Base-by-base conservation (phyloP, 2,329 filamentous ascomycete genomes). In the Nemania sp. region DNA sequence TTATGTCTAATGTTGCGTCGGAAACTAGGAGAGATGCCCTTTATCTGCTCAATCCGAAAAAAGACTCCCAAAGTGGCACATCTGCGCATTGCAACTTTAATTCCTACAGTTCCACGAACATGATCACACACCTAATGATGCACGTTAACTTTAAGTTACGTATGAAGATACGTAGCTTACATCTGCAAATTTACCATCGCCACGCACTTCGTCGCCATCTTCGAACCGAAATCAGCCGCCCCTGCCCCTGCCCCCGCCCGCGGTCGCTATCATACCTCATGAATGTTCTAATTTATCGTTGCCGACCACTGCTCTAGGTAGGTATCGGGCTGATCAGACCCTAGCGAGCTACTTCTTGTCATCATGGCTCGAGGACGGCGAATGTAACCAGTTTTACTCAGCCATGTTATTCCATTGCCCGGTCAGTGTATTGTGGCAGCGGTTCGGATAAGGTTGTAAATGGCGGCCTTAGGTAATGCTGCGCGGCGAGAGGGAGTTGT, bases 341-440 rank as follows among this genome's bases (percentile, higher is more conserved):
- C 24, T 52, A 20, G 18, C 49, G 49, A 52, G 24, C 49, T 52
- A 52, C 11, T 52, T 27, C 24, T 52, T 52, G 49, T 52, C 49
- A 52, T 52, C 49, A 52, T 52, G 49, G 49, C 49, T 52, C 49
- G 49, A 52, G 49, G 26, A 52, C 49, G 24, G 26, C 26, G 49
- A 52, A 52, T 52, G 49, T 29, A 52, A 29, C 26, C 24, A 29
- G 49, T 52, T 52, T 52, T 29, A 52, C 49, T 29, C 11, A 26
- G 49, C 49, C 49, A 29, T 52, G 49, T 52, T 52, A 29, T 29
- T 52, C 24, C 24, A 52, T 52, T 29, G 49, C 49, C 24, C 26
- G 13, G 49, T 29, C 29, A 52, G 49, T 52, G 49, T 52, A 27
- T 52, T 29, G 24, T 52, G 29, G 49, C 49, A 52, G 49, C 49